A percentile compares a stretch with the other conserved stretches of the same genome.
Conservation (phyloP, 768 basidiomycete species). For the Boletus speciosus region DNA sequence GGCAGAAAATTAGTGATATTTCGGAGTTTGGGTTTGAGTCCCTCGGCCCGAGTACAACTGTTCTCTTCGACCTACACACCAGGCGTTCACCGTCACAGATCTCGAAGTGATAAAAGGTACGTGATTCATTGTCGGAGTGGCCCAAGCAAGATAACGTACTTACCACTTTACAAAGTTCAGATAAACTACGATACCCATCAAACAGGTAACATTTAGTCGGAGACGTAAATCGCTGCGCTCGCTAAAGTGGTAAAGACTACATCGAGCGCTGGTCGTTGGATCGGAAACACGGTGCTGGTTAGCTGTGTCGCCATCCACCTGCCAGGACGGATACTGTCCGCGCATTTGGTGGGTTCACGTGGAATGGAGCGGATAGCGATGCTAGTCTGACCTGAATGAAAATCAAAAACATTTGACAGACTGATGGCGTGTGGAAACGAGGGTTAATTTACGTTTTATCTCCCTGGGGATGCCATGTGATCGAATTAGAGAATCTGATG, state of each 20-base stretch:
- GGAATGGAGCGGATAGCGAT: no score
- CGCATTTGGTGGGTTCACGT: background rate
- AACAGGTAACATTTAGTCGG: no score
- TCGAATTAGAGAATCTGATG: constrained; percentile 17
- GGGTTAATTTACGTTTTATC: constrained; percentile 22
- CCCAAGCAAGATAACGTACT: no score
- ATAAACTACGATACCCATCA: no score
- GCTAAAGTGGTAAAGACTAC: background rate
- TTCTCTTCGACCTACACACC: no score
- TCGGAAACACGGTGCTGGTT: background rate
- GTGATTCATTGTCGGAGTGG: no score
- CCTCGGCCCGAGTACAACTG: no score
- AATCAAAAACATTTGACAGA: background rate
- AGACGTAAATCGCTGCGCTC: background rate
- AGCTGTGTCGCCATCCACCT: background rate
- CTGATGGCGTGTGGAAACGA: constrained; percentile 9
- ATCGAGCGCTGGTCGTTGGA: background rate
- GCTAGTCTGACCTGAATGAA: background rate
- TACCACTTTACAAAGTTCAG: no score
- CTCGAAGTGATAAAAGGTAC: no score
- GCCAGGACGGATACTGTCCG: background rate
- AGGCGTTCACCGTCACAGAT: no score
- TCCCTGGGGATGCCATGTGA: constrained; percentile 18
- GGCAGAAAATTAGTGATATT: no score
- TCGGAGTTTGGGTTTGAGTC: no score